phyloP scores from a whole-genome alignment of 2,329 filamentous ascomycete species.

The Fusarium sp. region DNA sequence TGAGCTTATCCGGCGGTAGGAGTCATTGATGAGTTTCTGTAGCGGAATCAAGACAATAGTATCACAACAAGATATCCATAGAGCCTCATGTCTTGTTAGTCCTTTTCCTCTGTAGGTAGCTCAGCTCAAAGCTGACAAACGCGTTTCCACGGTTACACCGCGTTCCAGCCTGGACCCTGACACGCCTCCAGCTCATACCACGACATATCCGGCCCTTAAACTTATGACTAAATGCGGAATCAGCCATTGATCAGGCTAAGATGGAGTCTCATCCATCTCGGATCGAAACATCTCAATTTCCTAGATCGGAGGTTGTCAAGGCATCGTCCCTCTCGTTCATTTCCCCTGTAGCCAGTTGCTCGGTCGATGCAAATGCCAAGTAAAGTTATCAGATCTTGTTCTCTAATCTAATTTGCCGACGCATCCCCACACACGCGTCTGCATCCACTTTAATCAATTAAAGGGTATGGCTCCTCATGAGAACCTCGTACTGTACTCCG shows the following conservation, averaged over 20 bases:
- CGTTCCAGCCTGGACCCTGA: conserved; percentile 15
- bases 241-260: not conserved
- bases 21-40: conserved; percentile 35
- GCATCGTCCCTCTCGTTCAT: conserved; percentile 9
- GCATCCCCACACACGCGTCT: conserved; percentile 2
- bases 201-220: not conserved
- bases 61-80: conserved; percentile 19
- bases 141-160: conserved; percentile 27
- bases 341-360: conserved; percentile 25
- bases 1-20: conserved; percentile 24
- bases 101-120: conserved; percentile 2
- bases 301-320: conserved; percentile 1
- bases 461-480: conserved; percentile 18
- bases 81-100: not conserved
- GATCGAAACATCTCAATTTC: conserved; percentile 1
- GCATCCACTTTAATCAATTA: conserved; percentile 34
- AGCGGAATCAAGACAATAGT: conserved; percentile 1
- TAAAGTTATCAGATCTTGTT: conserved; percentile 44
- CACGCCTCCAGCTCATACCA: conserved; percentile 7
- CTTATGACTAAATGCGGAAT: conserved; percentile 1
- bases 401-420: conserved; percentile 23
- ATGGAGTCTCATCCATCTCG: not conserved
- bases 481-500: conserved; percentile 4
- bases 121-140: conserved; percentile 3
- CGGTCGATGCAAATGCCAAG: conserved; percentile 43